phyloP scores from a whole-genome alignment of 164 flowering plant species.

The Tetrastigma voinierianum region DNA sequence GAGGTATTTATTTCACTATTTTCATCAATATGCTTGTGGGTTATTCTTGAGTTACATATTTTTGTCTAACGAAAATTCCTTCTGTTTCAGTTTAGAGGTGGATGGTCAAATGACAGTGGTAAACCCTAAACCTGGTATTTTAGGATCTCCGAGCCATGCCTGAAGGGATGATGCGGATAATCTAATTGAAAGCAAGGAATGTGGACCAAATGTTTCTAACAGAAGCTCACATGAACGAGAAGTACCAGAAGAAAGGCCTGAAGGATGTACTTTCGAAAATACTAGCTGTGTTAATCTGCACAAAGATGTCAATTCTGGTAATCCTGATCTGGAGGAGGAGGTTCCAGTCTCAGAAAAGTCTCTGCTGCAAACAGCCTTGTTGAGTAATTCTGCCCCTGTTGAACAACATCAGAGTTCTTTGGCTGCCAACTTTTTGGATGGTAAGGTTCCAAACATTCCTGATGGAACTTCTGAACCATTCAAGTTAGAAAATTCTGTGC shows the following conservation, averaged over 20 bases:
- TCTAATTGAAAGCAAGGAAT: constrained; percentile 19
- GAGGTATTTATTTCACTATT: constrained; percentile 55
- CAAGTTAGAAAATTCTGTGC: constrained; percentile 14
- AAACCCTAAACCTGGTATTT: constrained; percentile 16
- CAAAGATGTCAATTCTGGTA: constrained; percentile 9
- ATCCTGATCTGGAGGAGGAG: constrained; percentile 16
- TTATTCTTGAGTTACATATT: constrained; percentile 5
- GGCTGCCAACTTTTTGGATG: constrained; percentile 14
- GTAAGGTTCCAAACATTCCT: constrained; percentile 14
- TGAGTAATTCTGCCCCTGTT: constrained; percentile 15
- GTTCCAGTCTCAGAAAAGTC: constrained; percentile 13
- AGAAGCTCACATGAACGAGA: constrained; percentile 17
- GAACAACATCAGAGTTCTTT: constrained; percentile 13
- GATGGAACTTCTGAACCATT: constrained; percentile 16
- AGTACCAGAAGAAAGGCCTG: constrained; percentile 18
- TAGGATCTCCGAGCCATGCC: constrained; percentile 12
- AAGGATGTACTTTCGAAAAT: constrained; percentile 10
- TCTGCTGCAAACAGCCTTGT: constrained; percentile 14
- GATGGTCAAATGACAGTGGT: constrained; percentile 30
- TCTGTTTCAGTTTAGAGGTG: constrained; percentile 63
- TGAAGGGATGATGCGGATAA: constrained; percentile 1
- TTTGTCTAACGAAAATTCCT: constrained; percentile 16
- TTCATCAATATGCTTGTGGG: constrained; percentile 3
- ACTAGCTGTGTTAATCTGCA: constrained; percentile 11
- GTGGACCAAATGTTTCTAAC: constrained; percentile 16